Base-by-base conservation (phyloP, 2,329 filamentous ascomycete species). In the Aspergillus pseudoglaucus region DNA sequence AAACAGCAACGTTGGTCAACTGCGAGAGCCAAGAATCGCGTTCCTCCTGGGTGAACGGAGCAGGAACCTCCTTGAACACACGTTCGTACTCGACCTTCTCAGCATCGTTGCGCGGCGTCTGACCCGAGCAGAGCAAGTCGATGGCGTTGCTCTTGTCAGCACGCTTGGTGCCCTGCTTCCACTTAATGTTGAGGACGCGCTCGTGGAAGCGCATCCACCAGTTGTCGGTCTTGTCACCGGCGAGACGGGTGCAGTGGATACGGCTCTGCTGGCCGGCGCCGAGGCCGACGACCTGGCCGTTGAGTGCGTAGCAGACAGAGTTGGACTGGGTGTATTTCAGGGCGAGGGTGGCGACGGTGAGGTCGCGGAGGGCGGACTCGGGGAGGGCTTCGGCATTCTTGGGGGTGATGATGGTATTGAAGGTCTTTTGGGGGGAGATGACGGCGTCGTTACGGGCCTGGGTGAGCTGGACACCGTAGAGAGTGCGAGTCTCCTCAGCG, bases 121-220 rank as follows among this genome's bases (percentile, higher is more conserved):
- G 81, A 45, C 91, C 91, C 53, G 88, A 93, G 69, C 93, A 93
- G 55, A 97, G 83, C 64, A 97, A 78, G 67, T 97, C 93, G 64
- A 97, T 96, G 56, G 90, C 91, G 69, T 98, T 98, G 77, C 87
- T 94, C 82, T 97, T 98, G 70, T 96, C 91, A 42, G 93, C 81
- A 49, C 93, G 84, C 83, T 97, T 97, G 65, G 87, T 89, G 61
- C 93, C 91, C 76, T 93, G 91, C 81, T 95, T 96, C 88, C 90
- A 98, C 76, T 91, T 88, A 68, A 98, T 85, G 64, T 76, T 79
- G 44, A 97, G 79, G 10, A 93, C 88, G 46, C 88, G 85, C 59
- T 88, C 85, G 76, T 96, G 88, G 83, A 97, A 97, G 63, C 93
- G 87, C 79, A 98, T 87, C 93, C 91, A 98, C 91, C 91, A 97